phyloP scores from a whole-genome alignment of 2,329 filamentous ascomycete species.

The Stachybotrys chartarum region DNA sequence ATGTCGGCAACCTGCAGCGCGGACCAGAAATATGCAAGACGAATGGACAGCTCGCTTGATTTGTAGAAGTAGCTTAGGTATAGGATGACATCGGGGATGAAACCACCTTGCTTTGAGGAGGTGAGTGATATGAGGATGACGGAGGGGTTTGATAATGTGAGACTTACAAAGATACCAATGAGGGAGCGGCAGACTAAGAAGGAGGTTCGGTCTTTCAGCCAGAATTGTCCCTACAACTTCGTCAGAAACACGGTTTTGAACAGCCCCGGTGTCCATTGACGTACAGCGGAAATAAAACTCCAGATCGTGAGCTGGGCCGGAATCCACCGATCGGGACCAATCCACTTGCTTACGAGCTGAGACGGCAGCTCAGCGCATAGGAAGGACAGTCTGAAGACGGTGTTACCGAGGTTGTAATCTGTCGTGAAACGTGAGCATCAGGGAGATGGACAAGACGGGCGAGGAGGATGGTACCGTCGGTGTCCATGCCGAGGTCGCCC shows the following conservation, averaged over 20 bases:
- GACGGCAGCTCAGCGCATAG: conserved; percentile 42
- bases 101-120: conserved; percentile 29
- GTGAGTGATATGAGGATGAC: neutral
- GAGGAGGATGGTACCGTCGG: conserved; percentile 22
- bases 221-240: conserved; percentile 26
- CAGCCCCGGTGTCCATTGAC: too few species aligned
- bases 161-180: conserved; percentile 24
- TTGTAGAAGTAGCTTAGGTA: conserved; percentile 31
- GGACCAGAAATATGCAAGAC: conserved; percentile 10
- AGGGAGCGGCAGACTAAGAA: conserved; percentile 31
- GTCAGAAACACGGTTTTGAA: neutral
- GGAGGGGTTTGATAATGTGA: neutral
- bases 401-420: conserved; percentile 27
- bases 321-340: conserved; percentile 54
- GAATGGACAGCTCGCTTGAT: conserved; percentile 7
- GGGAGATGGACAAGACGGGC: neutral
- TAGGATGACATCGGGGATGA: conserved; percentile 36
- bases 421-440: neutral
- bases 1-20: conserved; percentile 7
- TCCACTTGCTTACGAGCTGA: conserved; percentile 51
- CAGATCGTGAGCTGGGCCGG: conserved; percentile 50
- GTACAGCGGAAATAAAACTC: conserved; percentile 41
- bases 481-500: conserved; percentile 31
- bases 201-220: conserved; percentile 27
- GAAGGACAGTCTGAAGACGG: conserved; percentile 22